phyloP scores from a whole-genome alignment of 1,284 basidiomycete genomes.

The Leccinum pallidistipes region DNA sequence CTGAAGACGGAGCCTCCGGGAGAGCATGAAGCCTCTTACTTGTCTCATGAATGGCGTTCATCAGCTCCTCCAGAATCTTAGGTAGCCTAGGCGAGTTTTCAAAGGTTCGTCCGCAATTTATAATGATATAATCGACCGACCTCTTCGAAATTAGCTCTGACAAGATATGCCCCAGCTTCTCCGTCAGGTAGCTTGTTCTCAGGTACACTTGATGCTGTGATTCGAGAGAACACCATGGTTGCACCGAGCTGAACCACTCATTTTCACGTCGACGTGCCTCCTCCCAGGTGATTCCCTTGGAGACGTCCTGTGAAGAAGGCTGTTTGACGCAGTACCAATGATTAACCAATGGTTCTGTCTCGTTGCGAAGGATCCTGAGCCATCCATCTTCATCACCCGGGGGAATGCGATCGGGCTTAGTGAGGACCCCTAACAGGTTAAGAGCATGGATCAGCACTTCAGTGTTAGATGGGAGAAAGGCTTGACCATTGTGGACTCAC shows the following conservation, averaged over 20 bases:
- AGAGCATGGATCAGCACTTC: background rate
- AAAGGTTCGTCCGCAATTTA: too few species aligned
- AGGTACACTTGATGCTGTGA: slow-evolving; percentile 49
- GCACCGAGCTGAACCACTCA: slow-evolving; percentile 57
- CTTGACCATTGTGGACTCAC: slow-evolving; percentile 37
- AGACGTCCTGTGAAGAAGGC: slow-evolving; percentile 56
- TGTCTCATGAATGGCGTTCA: slow-evolving; percentile 44
- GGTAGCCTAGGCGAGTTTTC: slow-evolving; percentile 52
- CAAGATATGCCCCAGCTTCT: slow-evolving; percentile 53
- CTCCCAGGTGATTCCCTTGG: slow-evolving; percentile 55
- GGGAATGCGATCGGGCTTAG: slow-evolving; percentile 67
- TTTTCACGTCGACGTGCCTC: slow-evolving; percentile 62
- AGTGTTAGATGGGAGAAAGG: background rate
- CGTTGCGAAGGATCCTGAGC: slow-evolving; percentile 58
- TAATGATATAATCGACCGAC: slow-evolving; percentile 32
- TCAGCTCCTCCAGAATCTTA: slow-evolving; percentile 52
- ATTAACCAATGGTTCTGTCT: slow-evolving; percentile 54
- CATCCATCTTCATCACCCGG: slow-evolving; percentile 59
- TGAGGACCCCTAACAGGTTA: slow-evolving; percentile 61
- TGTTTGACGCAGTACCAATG: slow-evolving; percentile 79
- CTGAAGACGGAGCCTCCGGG: slow-evolving; percentile 53
- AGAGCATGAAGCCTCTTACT: slow-evolving; percentile 41
- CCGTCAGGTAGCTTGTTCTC: slow-evolving; percentile 54
- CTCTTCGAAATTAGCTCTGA: slow-evolving; percentile 58
- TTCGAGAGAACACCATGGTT: slow-evolving; percentile 59